Evolutionary conservation across 1,284 basidiomycete species (phyloP), one percentile per base, ranked within the genome.

Genomic region (Chondrostereum purpureum): DNA sequence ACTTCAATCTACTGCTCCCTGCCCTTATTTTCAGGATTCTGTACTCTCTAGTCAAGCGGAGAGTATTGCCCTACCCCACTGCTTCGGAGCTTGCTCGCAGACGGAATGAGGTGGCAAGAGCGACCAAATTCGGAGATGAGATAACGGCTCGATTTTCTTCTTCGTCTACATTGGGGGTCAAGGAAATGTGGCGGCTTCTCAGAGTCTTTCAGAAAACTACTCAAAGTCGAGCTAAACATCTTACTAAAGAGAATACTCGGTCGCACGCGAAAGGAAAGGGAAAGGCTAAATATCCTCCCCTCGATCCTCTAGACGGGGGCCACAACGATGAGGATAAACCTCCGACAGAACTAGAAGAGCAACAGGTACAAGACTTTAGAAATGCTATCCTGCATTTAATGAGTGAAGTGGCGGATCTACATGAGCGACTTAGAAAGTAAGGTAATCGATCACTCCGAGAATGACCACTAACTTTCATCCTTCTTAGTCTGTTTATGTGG

Each of bases 381-480:
- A 64, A 65, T 8, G 52, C 64, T n/a, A 50, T 63, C 2, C 54
- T 84, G 22, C 56, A 66, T 42, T 24, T 58, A 8, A 37, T 80
- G 44, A 68, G 68, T 40, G 70, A 74, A 39, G 54, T 78, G 21
- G 73, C 75, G 4, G 82, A 85, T 55, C 43, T 81, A 5, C 77
- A 85, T 51, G 85, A 88, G 58, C 69, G 81, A 27, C 52, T 83
- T 33, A 75, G 74, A 60, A 85, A 83, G 83, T 84, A 54, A n/a
- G 72, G 63, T 43, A n/a, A 41, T 20, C 8, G 13, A 17, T 33
- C 11, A 19, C 36, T 21, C 8, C 44, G 12, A 31, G 38, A 24
- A 5, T 18, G 27, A 13, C 40, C 14, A 6, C 23, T 11, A 39
- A 41, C 42, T 8, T 37, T 54, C 16, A 49, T 22, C 27, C 16